Conservation (phyloP, 164 flowering plant species). For the Nymphaea thermarum region DNA sequence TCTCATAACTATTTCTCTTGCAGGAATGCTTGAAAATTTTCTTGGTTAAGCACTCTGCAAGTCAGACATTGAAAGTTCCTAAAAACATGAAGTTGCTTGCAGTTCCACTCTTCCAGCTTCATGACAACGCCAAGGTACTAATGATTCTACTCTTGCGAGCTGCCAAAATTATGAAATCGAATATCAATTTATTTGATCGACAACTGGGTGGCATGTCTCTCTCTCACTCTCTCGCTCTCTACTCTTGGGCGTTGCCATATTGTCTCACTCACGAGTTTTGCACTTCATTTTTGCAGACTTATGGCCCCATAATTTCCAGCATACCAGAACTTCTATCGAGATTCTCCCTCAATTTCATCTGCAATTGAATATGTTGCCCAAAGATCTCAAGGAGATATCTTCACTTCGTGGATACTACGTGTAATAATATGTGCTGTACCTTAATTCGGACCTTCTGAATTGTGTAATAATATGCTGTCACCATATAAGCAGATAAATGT, state of each 20-base stretch:
- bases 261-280: background rate
- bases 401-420: too few species aligned
- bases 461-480: too few species aligned
- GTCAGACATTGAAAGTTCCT: constrained; percentile 44
- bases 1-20: constrained; percentile 2
- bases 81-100: constrained; percentile 57
- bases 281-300: constrained; percentile 37
- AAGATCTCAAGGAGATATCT: background rate
- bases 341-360: constrained; percentile 46
- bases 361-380: constrained; percentile 8
- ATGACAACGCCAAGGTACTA: constrained; percentile 50
- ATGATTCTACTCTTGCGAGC: too few species aligned
- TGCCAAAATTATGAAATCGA: too few species aligned
- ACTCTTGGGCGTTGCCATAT: background rate
- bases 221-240: background rate
- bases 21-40: constrained; percentile 78
- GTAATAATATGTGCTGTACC: too few species aligned
- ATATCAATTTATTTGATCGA: too few species aligned
- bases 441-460: too few species aligned
- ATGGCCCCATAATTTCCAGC: constrained; percentile 61
- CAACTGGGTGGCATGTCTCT: too few species aligned
- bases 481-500: too few species aligned
- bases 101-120: constrained; percentile 55
- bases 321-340: constrained; percentile 63
- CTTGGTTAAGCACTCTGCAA: constrained; percentile 49